Percentiles rank a stretch among this genome's conserved stretches.
Evolutionary conservation across 2,329 filamentous ascomycete species (phyloP).

Genomic region (Diaporthe sp.): DNA sequence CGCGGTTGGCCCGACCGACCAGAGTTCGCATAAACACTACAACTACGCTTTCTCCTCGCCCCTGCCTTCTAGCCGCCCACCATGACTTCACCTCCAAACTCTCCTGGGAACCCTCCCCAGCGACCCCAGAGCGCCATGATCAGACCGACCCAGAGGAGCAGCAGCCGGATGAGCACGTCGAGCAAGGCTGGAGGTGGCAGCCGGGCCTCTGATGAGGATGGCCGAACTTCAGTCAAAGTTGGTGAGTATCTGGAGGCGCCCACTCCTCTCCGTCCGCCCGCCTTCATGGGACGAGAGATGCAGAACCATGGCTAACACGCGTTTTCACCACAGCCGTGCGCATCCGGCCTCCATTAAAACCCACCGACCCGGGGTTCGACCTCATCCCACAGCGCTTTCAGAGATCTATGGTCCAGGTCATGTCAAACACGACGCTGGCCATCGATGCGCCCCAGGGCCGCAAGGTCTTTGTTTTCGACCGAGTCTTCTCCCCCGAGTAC

Average conservation of each 20-base stretch:
- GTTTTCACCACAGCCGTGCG: constrained; percentile 77
- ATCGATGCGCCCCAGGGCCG: constrained; percentile 93
- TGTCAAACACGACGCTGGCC: constrained; percentile 84
- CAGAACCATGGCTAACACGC: constrained; percentile 37
- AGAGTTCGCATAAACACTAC: constrained; percentile 29
- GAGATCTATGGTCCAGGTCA: constrained; percentile 90
- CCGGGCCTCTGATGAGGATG: constrained; percentile 89
- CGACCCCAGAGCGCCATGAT: constrained; percentile 87
- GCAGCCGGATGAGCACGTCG: constrained; percentile 86
- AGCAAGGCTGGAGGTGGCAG: constrained; percentile 82
- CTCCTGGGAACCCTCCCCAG: constrained; percentile 68
- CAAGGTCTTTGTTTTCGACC: constrained; percentile 97
- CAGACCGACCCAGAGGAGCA: constrained; percentile 78
- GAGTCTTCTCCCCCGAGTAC: constrained; percentile 87
- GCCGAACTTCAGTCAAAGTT: constrained; percentile 93
- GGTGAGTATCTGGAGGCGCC: constrained; percentile 71
- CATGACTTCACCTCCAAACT: constrained; percentile 81
- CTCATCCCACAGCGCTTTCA: constrained; percentile 97
- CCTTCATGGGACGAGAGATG: not conserved
- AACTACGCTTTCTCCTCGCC: constrained; percentile 20
- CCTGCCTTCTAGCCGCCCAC: constrained; percentile 43
- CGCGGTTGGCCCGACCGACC: constrained; percentile 27
- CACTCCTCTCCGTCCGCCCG: not conserved
- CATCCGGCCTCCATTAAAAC: constrained; percentile 86
- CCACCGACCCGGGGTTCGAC: constrained; percentile 91